A percentile compares a stretch with the other conserved stretches of the same genome.
Evolutionary conservation across 139 green algal genomes (phyloP).

Genomic region (Auxenochlorella pyrenoidosa): DNA sequence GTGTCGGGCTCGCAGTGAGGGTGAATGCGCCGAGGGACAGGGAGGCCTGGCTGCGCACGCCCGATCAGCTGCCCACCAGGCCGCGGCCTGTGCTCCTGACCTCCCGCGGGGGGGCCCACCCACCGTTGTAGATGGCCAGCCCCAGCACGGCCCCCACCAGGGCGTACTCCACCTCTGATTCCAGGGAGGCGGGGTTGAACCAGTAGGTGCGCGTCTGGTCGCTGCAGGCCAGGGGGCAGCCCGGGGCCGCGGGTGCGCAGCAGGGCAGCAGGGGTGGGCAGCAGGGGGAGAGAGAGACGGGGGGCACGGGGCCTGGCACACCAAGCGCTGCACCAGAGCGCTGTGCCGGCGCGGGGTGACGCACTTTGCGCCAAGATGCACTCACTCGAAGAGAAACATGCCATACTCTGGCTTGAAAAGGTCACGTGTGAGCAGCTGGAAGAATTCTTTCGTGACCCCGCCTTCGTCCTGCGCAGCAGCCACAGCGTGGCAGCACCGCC

Average conservation of each 20-base stretch:
- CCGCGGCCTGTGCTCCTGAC: too few species aligned
- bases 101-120: too few species aligned
- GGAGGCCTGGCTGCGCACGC: neutral
- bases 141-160: slow-evolving; percentile 89
- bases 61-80: too few species aligned
- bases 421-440: slow-evolving; percentile 79
- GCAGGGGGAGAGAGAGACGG: neutral
- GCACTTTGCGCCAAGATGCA: neutral
- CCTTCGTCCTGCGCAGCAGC: slow-evolving; percentile 77
- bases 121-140: slow-evolving; percentile 94
- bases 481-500: neutral
- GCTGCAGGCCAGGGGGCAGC: neutral
- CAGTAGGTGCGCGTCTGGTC: slow-evolving; percentile 82
- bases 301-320: neutral
- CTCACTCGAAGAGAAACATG: slow-evolving; percentile 83
- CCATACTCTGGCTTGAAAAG: slow-evolving; percentile 69
- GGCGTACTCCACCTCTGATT: slow-evolving; percentile 75
- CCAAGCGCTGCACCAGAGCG: too few species aligned
- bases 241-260: neutral
- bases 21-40: too few species aligned
- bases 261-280: neutral
- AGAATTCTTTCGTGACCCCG: slow-evolving; percentile 93
- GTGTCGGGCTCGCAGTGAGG: too few species aligned
- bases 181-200: slow-evolving; percentile 62
- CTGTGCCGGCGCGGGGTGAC: too few species aligned